Evolutionary conservation across 2,329 filamentous ascomycete genomes (phyloP), one percentile per base, ranked within the genome.

Genomic region (Pestalotiopsis sp.): DNA sequence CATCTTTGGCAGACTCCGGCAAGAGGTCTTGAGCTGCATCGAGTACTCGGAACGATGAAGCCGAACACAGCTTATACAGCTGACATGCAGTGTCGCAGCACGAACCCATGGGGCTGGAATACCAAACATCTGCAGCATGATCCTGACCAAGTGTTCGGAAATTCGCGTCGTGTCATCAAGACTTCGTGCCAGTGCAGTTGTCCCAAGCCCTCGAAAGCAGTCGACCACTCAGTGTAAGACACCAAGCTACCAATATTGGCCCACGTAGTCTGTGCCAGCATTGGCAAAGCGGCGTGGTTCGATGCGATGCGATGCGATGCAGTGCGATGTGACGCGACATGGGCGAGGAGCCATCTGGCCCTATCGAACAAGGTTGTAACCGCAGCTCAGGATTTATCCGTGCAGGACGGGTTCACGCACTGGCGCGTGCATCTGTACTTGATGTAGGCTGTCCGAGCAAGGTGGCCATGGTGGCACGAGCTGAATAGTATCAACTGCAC

Each of bases 61-160:
- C 7, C 45, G 14, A n/a, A 52, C 7, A n/a, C 45, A 52, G 17
- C 65, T 56, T 56, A 61, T 56, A 38, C 14, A 20, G 25, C 52
- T 52, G 23, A 67, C 14, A 27, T 14, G n/a, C 12, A 14, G 56
- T 69, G 39, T 36, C 58, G 64, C 64, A 56, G 45, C 64, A 70
- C 66, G 67, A 64, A 59, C 41, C 36, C 61, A 66, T 69, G 61
- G 20, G 36, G 9, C 62, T 25, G 66, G 64, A 27, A 27, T 67
- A 65, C 69, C 45, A 70, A 65, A 67, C 69, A 69, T 68, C 58
- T 74, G 74, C 74, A 76, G 68, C 38, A 68, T 75, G 74, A 61
- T 13, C 52, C 65, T 61, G 65, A 61, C 56, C 56, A 67, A 20
- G 27, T 31, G 62, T 39, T 45, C n/a, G 17, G 20, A 56, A 14